Percentiles rank a stretch among this genome's conserved stretches.
These are phyloP conservation scores for Termitomyces sp. DNA, from an alignment of 768 basidiomycete genomes.

Conservation along the genomic window DNA sequence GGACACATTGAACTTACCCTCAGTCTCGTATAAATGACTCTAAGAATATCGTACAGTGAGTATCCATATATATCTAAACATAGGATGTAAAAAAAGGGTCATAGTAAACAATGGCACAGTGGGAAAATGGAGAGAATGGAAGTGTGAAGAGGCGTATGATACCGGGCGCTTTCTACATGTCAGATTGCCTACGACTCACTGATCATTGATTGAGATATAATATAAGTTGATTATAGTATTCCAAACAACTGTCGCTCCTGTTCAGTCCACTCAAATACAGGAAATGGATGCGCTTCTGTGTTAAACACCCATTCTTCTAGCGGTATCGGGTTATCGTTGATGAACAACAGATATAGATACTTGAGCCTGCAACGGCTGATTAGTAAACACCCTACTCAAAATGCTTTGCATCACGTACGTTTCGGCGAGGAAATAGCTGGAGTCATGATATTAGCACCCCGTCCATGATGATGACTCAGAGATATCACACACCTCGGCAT, in stretches of 20 bases:
- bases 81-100: too few relatives aligned
- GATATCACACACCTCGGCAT: slow-evolving; percentile 71
- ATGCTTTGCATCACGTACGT: slow-evolving; percentile 32
- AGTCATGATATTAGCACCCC: not conserved
- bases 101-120: too few relatives aligned
- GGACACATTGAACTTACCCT: too few relatives aligned
- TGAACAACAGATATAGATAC: slow-evolving; percentile 71
- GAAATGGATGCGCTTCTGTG: slow-evolving; percentile 76
- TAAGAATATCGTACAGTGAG: too few relatives aligned
- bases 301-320: slow-evolving; percentile 60
- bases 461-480: not conserved
- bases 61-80: too few relatives aligned
- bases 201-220: too few relatives aligned
- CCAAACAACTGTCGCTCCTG: slow-evolving; percentile 45
- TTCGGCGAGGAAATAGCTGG: slow-evolving; percentile 43
- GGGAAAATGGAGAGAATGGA: too few relatives aligned
- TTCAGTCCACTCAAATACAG: slow-evolving; percentile 61
- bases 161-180: too few relatives aligned
- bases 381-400: not conserved
- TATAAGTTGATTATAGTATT: slow-evolving; percentile 22
- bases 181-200: too few relatives aligned
- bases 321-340: slow-evolving; percentile 57
- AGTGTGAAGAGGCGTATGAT: too few relatives aligned
- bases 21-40: too few relatives aligned
- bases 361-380: slow-evolving; percentile 45